These are phyloP conservation scores for Populus deltoides DNA, from an alignment of 345 rosid species.

Conservation along the genomic window DNA sequence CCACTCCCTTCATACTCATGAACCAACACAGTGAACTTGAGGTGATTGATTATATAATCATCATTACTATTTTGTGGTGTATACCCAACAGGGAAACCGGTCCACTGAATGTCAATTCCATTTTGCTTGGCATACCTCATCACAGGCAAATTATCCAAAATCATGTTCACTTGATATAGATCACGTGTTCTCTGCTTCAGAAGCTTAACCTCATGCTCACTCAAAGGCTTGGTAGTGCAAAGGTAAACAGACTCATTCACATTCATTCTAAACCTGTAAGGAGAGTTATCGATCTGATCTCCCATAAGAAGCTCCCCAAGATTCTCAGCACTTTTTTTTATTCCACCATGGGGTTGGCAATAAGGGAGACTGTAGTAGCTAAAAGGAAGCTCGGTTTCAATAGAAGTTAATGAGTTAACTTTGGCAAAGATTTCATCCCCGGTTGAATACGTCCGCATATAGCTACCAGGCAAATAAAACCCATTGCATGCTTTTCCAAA, in stretches of 20 bases:
- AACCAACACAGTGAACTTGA: constrained; percentile 68
- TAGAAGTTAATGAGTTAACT: constrained; percentile 89
- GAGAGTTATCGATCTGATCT: constrained; percentile 86
- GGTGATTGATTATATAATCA: constrained; percentile 77
- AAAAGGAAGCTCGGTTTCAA: constrained; percentile 83
- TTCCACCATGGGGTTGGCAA: constrained; percentile 51
- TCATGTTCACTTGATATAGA: constrained; percentile 86
- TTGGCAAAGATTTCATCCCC: constrained; percentile 50
- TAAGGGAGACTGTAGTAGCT: constrained; percentile 79
- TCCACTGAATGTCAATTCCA: constrained; percentile 75
- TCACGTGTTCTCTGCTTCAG: constrained; percentile 79
- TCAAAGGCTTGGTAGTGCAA: constrained; percentile 57
- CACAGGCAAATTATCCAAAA: constrained; percentile 78
- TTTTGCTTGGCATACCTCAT: constrained; percentile 69
- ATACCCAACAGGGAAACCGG: constrained; percentile 79
- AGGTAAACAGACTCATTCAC: constrained; percentile 64
- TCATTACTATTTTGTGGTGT: constrained; percentile 62
- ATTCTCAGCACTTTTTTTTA: constrained; percentile 79
- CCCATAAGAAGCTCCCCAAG: constrained; percentile 93
- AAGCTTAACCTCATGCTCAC: constrained; percentile 75
- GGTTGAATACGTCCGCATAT: constrained; percentile 70
- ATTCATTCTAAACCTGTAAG: constrained; percentile 70
- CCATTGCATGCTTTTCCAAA: constrained; percentile 49
- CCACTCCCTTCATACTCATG: constrained; percentile 74
- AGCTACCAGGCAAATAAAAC: constrained; percentile 84